phyloP scores from a whole-genome alignment of 2,329 filamentous ascomycete species.

The Arthrobotrys sphaeroides region DNA sequence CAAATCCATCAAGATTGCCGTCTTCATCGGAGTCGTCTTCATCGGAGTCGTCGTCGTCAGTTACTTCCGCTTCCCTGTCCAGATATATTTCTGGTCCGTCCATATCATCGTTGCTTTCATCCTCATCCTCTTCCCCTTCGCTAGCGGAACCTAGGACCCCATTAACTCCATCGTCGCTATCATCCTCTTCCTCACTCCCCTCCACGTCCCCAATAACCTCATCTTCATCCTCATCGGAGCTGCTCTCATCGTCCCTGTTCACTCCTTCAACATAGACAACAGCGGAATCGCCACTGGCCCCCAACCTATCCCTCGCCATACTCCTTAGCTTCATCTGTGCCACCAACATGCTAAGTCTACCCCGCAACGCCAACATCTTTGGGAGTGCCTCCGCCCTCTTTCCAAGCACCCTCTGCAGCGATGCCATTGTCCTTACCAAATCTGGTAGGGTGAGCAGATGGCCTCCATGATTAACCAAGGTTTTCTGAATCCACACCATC shows the following conservation, averaged over 20 bases:
- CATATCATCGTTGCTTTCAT: conserved; percentile 64
- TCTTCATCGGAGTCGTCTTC: conserved; percentile 60
- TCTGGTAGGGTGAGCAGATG: conserved; percentile 88
- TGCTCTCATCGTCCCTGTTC: conserved; percentile 61
- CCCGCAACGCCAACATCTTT: conserved; percentile 86
- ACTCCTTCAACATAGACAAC: conserved; percentile 76
- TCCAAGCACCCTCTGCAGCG: conserved; percentile 85
- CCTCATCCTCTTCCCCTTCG: conserved; percentile 70
- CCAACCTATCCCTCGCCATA: conserved; percentile 68
- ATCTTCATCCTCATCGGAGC: conserved; percentile 61
- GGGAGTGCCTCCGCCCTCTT: conserved; percentile 84
- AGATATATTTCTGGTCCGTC: conserved; percentile 59
- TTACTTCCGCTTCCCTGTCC: conserved; percentile 59
- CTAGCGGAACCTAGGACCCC: conserved; percentile 64
- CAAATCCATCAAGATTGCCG: conserved; percentile 63
- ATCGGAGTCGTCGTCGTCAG: conserved; percentile 61
- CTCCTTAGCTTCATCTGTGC: conserved; percentile 84
- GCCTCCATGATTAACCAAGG: conserved; percentile 88
- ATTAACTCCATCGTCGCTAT: conserved; percentile 67
- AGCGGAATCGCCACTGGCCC: conserved; percentile 64
- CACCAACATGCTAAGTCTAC: conserved; percentile 92
- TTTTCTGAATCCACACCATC: conserved; percentile 97
- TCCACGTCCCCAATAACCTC: conserved; percentile 62
- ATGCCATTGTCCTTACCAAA: conserved; percentile 77
- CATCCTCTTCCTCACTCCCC: conserved; percentile 64